Conservation (phyloP, 208 protist species). For the Trypanosoma theileri region DNA sequence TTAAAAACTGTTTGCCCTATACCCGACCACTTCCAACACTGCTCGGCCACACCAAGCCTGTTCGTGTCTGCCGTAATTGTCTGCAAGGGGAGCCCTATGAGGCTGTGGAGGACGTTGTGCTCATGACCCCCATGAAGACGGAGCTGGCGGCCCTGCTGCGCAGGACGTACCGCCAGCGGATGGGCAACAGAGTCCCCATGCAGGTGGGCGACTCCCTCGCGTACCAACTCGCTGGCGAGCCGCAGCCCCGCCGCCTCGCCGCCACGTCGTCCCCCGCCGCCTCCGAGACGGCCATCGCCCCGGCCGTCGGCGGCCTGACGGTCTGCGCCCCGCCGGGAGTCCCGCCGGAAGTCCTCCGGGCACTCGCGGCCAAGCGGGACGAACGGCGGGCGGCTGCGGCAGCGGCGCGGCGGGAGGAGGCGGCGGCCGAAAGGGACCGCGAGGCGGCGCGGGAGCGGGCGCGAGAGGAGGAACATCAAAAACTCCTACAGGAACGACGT, state of each 20-base stretch:
- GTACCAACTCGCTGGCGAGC: slow-evolving; percentile 29
- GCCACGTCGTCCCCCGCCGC: slow-evolving; percentile 1
- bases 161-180: slow-evolving; percentile 54
- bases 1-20: slow-evolving; percentile 51
- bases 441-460: slow-evolving; percentile 52
- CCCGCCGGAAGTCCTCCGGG: slow-evolving; percentile 34
- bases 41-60: slow-evolving; percentile 21
- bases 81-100: slow-evolving; percentile 57
- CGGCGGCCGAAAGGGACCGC: slow-evolving; percentile 48
- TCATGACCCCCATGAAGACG: slow-evolving; percentile 60
- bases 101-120: slow-evolving; percentile 66
- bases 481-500: slow-evolving; percentile 63
- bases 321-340: slow-evolving; percentile 48
- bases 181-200: slow-evolving; percentile 61
- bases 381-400: slow-evolving; percentile 46
- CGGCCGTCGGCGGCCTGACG: slow-evolving; percentile 7
- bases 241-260: slow-evolving; percentile 8
- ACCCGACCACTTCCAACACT: slow-evolving; percentile 60
- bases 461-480: slow-evolving; percentile 47
- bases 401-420: slow-evolving; percentile 43
- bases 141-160: slow-evolving; percentile 64
- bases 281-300: slow-evolving; percentile 22
- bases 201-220: slow-evolving; percentile 25
- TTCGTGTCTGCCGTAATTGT: slow-evolving; percentile 57
- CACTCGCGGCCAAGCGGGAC: slow-evolving; percentile 51